A percentile compares a stretch with the other conserved stretches of the same genome.
Evolutionary conservation across 2,329 filamentous ascomycete genomes (phyloP).

Genomic region (Diaporthe eres): DNA sequence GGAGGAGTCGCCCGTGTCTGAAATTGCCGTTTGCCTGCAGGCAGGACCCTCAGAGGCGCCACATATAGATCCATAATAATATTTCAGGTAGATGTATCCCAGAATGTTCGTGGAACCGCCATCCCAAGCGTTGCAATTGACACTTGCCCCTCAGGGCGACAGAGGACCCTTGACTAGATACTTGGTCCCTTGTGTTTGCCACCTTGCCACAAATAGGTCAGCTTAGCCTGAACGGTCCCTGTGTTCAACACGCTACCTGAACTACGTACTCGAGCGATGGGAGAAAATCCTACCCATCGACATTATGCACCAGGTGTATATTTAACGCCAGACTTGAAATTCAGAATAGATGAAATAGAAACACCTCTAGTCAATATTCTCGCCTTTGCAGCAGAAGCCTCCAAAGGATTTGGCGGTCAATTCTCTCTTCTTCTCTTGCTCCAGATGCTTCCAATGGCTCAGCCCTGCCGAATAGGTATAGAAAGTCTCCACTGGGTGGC

Average conservation of each 20-base stretch:
- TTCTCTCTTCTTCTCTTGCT: not conserved
- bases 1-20: not conserved
- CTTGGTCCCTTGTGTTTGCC: not conserved
- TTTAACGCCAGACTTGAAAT: not conserved
- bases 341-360: too few relatives aligned
- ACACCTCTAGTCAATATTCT: not conserved
- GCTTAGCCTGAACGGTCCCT: not conserved
- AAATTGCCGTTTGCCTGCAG: not conserved
- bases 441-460: not conserved
- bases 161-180: not conserved
- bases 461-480: not conserved
- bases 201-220: not conserved
- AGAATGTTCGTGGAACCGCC: not conserved
- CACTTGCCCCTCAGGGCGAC: not conserved
- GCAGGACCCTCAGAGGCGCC: not conserved
- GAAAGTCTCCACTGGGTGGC: not conserved
- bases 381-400: not conserved
- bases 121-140: not conserved
- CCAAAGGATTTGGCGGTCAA: too few relatives aligned
- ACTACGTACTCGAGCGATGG: too few relatives aligned
- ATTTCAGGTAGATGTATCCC: not conserved
- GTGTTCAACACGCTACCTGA: not conserved
- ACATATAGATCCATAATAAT: conserved; percentile 18
- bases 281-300: not conserved
- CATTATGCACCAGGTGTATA: not conserved